Conservation (phyloP, 1,284 basidiomycete genomes). For the Ganoderma lucidum region DNA sequence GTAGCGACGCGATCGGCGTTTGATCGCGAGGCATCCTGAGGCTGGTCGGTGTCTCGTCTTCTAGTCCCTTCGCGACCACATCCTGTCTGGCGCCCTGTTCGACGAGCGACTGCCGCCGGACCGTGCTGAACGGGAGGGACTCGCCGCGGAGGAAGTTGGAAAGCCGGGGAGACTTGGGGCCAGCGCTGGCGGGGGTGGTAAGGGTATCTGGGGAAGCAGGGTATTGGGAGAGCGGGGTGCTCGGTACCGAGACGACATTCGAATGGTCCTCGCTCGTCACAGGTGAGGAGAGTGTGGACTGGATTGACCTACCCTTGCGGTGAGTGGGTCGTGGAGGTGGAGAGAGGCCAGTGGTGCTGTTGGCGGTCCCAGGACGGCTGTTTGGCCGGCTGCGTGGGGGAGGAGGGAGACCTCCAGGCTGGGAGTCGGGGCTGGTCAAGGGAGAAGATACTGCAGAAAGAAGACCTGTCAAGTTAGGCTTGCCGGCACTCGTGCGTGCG, state of each 20-base stretch:
- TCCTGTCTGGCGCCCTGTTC: constrained; percentile 15
- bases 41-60: constrained; percentile 4
- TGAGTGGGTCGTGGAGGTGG: constrained; percentile 35
- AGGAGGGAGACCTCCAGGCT: constrained; percentile 23
- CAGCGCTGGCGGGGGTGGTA: constrained; percentile 47
- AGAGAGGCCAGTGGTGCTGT: constrained; percentile 21
- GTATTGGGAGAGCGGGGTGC: constrained; percentile 30
- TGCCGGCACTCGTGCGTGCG: neutral
- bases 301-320: constrained; percentile 21
- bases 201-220: constrained; percentile 32
- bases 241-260: constrained; percentile 22
- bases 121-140: constrained; percentile 17
- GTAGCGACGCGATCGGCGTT: constrained; percentile 1
- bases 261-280: constrained; percentile 20
- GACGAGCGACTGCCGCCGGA: constrained; percentile 18
- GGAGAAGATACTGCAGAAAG: constrained; percentile 3
- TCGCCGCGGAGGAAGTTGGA: constrained; percentile 33
- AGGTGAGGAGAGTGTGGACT: constrained; percentile 24
- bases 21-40: constrained; percentile 15
- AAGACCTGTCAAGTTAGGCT: constrained; percentile 12
- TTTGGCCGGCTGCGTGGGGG: constrained; percentile 22
- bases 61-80: neutral
- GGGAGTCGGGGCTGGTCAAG: neutral
- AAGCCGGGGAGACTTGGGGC: constrained; percentile 42
- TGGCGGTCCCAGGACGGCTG: neutral